Evolutionary conservation across 139 green algal genomes (phyloP).

Genomic region (Coelastrella sp.): DNA sequence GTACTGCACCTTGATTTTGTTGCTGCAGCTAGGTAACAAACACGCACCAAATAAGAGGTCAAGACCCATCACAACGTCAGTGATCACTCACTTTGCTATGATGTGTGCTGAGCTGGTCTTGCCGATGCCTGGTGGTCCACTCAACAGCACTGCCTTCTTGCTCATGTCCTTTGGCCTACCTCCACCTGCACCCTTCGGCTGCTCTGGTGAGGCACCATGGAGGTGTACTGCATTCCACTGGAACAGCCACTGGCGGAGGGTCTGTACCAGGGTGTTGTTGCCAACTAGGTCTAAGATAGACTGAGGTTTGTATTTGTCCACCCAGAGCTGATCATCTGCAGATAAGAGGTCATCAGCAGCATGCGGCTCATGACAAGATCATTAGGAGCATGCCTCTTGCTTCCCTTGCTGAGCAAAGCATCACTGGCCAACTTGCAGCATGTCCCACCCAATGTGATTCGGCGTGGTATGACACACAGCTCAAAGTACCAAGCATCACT

Average conservation of each 20-base stretch:
- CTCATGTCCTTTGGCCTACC: constrained; percentile 70
- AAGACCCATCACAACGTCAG: no score
- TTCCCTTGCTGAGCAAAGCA: not conserved
- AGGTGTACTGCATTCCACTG: constrained; percentile 85
- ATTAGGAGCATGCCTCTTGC: not conserved
- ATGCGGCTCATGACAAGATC: not conserved
- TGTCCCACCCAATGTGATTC: no score
- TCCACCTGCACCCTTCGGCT: constrained; percentile 31
- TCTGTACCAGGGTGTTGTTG: constrained; percentile 77
- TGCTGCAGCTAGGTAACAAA: no score
- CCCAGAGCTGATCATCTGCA: constrained; percentile 81
- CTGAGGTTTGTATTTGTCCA: constrained; percentile 90
- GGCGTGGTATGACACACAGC: no score
- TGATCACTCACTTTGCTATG: constrained; percentile 72
- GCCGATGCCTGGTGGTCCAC: constrained; percentile 92
- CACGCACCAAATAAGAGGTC: no score
- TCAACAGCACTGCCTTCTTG: constrained; percentile 96
- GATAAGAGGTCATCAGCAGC: not conserved
- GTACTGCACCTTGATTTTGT: no score
- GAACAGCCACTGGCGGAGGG: constrained; percentile 77
- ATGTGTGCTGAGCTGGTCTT: constrained; percentile 91
- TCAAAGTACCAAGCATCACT: no score
- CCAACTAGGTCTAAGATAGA: constrained; percentile 85
- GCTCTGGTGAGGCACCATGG: not conserved
- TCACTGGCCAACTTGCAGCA: no score